phyloP scores from a whole-genome alignment of 192 early-diverging fungal genomes.

The Podila horticola region DNA sequence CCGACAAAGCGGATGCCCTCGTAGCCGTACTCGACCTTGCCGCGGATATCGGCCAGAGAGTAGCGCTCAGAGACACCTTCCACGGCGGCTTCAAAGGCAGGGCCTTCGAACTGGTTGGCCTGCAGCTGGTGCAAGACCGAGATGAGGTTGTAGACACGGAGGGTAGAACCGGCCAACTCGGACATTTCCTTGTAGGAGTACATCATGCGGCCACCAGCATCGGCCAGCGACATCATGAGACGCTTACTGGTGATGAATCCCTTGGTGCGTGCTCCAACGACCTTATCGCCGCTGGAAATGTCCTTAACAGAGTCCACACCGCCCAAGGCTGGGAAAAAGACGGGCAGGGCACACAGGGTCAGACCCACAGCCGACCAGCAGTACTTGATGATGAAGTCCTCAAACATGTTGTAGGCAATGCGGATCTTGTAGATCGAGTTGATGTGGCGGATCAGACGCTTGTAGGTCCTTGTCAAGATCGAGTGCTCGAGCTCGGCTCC shows the following conservation, averaged over 20 bases:
- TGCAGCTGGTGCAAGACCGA: slow-evolving; percentile 85
- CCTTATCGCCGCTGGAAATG: slow-evolving; percentile 51
- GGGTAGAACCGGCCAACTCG: slow-evolving; percentile 91
- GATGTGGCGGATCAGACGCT: slow-evolving; percentile 84
- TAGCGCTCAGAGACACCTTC: slow-evolving; percentile 43
- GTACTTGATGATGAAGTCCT: slow-evolving; percentile 97
- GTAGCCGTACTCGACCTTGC: slow-evolving; percentile 63
- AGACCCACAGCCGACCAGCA: slow-evolving; percentile 93
- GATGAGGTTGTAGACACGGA: slow-evolving; percentile 87
- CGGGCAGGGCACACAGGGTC: slow-evolving; percentile 84
- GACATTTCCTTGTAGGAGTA: slow-evolving; percentile 94
- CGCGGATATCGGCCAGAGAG: slow-evolving; percentile 64
- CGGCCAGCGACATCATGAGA: slow-evolving; percentile 87
- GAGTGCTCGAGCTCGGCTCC: slow-evolving; percentile 90
- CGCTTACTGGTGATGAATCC: slow-evolving; percentile 92
- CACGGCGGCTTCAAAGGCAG: slow-evolving; percentile 6
- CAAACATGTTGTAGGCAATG: slow-evolving; percentile 94
- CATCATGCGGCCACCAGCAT: slow-evolving; percentile 97
- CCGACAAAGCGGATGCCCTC: slow-evolving; percentile 85
- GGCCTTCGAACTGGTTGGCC: slow-evolving; percentile 62
- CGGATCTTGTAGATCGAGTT: slow-evolving; percentile 86
- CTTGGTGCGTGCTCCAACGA: slow-evolving; percentile 73
- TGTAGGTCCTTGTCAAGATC: slow-evolving; percentile 82
- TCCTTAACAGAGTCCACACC: slow-evolving; percentile 52
- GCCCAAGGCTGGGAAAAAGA: slow-evolving; percentile 78